Evolutionary conservation across 306 rosid species (phyloP).

Genomic region (Mimosa bimucronata): DNA sequence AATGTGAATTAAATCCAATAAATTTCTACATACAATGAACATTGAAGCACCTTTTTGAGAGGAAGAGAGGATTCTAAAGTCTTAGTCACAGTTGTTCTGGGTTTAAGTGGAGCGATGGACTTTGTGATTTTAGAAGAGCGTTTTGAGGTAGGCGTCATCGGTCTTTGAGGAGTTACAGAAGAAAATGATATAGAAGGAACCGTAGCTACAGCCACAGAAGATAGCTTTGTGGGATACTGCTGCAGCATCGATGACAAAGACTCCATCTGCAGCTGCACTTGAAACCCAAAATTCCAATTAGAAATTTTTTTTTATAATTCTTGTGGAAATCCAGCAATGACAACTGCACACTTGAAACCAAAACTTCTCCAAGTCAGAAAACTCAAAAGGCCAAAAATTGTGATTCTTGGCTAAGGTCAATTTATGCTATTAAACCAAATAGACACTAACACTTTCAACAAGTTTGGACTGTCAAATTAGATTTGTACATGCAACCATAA

Average conservation of each 20-base stretch:
- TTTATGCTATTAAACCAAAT: background rate
- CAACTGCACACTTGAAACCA: background rate
- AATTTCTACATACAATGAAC: background rate
- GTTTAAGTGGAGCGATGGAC: constrained; percentile 39
- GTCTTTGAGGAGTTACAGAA: constrained; percentile 40
- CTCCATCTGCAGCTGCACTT: constrained; percentile 17
- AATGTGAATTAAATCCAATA: background rate
- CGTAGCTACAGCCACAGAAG: constrained; percentile 35
- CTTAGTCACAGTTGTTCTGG: constrained; percentile 19
- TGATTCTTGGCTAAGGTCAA: background rate
- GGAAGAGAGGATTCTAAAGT: constrained; percentile 42
- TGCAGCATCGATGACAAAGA: constrained; percentile 48
- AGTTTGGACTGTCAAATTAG: background rate
- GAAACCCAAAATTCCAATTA: background rate
- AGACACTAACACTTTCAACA: background rate
- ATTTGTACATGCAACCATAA: background rate
- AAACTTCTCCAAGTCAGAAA: background rate
- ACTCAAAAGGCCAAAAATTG: background rate
- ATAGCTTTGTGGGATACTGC: constrained; percentile 39
- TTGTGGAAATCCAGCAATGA: background rate
- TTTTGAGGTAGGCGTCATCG: constrained; percentile 43
- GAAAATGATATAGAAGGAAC: constrained; percentile 36
- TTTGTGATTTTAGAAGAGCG: constrained; percentile 43
- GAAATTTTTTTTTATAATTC: background rate
- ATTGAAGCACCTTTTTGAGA: constrained; percentile 57